Base-by-base conservation (phyloP, 306 rosid genomes). In the Elaeagnus macrophylla region DNA sequence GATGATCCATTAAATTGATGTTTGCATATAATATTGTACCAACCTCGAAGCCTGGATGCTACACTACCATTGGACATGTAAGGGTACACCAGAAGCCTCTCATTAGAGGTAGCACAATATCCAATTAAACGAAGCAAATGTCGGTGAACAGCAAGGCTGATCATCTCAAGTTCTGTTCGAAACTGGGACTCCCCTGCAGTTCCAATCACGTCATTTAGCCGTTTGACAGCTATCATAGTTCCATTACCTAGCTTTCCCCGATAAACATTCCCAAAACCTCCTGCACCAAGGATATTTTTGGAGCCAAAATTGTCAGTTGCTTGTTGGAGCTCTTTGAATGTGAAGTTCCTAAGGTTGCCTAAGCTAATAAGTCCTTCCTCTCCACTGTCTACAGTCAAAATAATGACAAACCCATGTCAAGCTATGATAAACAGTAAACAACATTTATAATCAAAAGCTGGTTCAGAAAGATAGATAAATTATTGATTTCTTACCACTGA, bases 31-130 rank as follows among this genome's bases (percentile, higher is more conserved):
- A 47, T 67, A n/a, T 32, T 54, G 25, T 14, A 51, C 77, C 36
- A 51, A 90, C 97, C 96, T 86, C 93, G 80, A 49, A 91, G 95
- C 78, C 95, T 75, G 70, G 91, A 75, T 13, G 93, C 97, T 36
- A 86, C 97, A 63, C 97, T 91, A 54, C 95, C 97, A 73, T 91
- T 91, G 37, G 89, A 81, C 97, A 91, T 86, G 51, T 75, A 91
- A 52, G 97, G 97, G 72, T 91, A 91, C 57, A 91, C 94, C 67
- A 91, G 75, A 58, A 91, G 94, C 77, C 78, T 83, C 77, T 91
- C 96, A 44, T 63, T 79, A n/a, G 73, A 56, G 58, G 96, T 72
- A 58, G 94, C 94, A 45, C 97, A 91, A 57, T 74, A 91, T 61
- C 97, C 97, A 58, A 84, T 80, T 48, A 91, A 64, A 50, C 86